These are phyloP conservation scores for Neurospora sp. DNA, from an alignment of 495 filamentous ascomycete genomes.

Conservation along the genomic window DNA sequence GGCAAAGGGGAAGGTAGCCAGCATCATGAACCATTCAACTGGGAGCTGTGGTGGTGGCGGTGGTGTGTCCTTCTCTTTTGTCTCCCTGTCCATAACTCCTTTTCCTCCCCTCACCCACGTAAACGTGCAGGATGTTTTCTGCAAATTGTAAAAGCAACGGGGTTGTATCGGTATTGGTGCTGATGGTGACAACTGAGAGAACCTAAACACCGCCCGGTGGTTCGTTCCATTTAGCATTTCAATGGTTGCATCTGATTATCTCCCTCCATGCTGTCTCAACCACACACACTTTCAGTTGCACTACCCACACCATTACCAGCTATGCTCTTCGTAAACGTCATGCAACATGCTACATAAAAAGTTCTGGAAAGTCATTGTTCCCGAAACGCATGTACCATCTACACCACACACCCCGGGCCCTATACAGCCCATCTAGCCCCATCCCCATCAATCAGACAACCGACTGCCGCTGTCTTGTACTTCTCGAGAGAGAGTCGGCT, in stretches of 20 bases:
- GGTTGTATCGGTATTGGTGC: neutral
- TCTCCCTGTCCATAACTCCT: neutral
- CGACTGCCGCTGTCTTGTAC: too few relatives aligned
- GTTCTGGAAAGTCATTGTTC: neutral
- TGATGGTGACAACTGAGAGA: neutral
- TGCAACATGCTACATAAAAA: neutral
- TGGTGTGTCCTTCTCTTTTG: neutral
- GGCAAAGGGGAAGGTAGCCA: neutral
- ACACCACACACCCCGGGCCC: neutral
- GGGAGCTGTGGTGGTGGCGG: neutral
- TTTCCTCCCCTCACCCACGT: neutral
- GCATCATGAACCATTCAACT: neutral
- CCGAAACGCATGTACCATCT: neutral
- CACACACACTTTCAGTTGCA: neutral
- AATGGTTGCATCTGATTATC: neutral
- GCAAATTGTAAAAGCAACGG: neutral
- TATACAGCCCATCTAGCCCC: neutral
- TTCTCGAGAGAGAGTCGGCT: neutral
- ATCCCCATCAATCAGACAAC: neutral
- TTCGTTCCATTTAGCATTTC: neutral
- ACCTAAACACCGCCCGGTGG: neutral
- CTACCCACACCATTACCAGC: neutral
- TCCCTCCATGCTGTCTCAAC: neutral
- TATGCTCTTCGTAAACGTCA: neutral
- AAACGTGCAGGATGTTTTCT: neutral